Conservation (phyloP, 2,329 filamentous ascomycete species). For the Diaporthe helianthi region DNA sequence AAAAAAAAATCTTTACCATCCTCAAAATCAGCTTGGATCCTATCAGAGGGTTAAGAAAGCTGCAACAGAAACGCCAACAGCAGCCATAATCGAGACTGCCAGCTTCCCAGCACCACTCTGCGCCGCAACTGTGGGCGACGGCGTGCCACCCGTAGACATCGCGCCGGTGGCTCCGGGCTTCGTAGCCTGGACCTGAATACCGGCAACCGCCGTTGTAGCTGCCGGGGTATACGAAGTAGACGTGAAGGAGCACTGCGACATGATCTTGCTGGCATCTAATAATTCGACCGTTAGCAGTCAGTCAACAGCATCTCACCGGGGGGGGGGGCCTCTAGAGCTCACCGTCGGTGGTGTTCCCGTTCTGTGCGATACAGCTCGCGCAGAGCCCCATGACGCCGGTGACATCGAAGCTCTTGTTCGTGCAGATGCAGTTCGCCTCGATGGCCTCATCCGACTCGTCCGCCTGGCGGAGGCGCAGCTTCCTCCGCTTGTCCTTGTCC, state of each 20-base stretch:
- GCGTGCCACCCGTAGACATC: not conserved
- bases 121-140: not conserved
- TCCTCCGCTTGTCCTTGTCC: not conserved
- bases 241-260: constrained; percentile 4
- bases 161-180: not conserved
- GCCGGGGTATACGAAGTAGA: not conserved
- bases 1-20: too few relatives aligned
- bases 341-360: not conserved
- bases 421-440: constrained; percentile 2
- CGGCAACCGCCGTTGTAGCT: not conserved
- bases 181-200: constrained; percentile 4
- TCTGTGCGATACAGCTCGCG: not conserved
- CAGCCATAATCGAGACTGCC: not conserved
- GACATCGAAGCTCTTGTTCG: constrained; percentile 7
- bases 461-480: not conserved
- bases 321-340: too few relatives aligned
- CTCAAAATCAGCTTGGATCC: not conserved
- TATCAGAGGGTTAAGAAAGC: not conserved
- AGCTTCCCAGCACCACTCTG: not conserved
- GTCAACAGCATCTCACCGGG: not conserved
- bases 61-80: not conserved
- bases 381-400: not conserved
- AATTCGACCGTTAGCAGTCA: not conserved
- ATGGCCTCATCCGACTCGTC: not conserved
- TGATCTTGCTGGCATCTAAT: constrained; percentile 14